Percentiles rank a stretch among this genome's conserved stretches.
Evolutionary conservation across 306 rosid species (phyloP).

Genomic region (Corylus heterophylla): DNA sequence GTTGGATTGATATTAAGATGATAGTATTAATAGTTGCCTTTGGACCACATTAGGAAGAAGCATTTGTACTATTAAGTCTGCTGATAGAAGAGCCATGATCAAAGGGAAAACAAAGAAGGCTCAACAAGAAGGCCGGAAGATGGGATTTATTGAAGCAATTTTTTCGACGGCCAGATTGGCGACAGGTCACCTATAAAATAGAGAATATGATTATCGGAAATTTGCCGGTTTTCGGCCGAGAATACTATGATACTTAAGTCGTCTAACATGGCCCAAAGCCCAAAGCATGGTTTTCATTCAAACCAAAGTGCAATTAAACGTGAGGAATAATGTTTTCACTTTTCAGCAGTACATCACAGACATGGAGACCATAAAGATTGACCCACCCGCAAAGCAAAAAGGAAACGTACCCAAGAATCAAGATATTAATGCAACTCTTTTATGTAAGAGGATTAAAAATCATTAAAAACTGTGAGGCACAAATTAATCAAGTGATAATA

Average conservation of each 20-base stretch:
- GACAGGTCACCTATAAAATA: no score
- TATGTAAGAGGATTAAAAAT: neutral
- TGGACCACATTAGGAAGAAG: constrained; percentile 4
- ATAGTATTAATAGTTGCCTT: neutral
- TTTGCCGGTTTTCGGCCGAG: no score
- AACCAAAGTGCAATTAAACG: neutral
- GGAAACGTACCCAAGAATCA: neutral
- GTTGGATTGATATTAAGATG: constrained; percentile 15
- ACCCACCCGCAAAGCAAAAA: neutral
- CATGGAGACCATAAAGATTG: constrained; percentile 3
- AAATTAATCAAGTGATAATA: neutral
- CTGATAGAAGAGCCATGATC: neutral
- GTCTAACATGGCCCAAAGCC: neutral
- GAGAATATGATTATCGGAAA: no score
- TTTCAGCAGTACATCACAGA: neutral
- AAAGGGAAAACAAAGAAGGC: neutral
- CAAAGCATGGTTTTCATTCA: neutral
- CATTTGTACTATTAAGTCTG: neutral
- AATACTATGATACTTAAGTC: no score
- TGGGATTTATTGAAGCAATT: neutral
- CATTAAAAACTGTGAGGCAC: neutral
- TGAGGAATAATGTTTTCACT: neutral
- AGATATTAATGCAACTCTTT: neutral
- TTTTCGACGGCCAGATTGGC: no score
- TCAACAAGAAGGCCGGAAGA: neutral